These are phyloP conservation scores for Ophiostoma montium DNA, from an alignment of 2,329 filamentous ascomycete species.

Conservation along the genomic window DNA sequence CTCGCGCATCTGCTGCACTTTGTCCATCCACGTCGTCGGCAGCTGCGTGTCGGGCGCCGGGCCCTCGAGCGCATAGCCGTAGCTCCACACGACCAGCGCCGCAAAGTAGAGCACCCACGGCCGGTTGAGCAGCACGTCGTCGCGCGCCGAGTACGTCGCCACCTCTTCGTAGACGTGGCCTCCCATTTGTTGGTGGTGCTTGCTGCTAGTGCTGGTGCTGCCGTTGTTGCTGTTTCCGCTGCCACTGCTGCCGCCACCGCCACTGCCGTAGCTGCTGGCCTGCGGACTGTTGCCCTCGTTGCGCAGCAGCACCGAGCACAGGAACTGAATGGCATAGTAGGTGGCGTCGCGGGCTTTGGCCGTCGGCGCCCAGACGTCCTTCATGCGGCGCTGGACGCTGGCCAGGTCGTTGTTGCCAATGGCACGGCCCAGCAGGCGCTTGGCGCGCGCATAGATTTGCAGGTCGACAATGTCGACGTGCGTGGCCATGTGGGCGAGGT, in stretches of 20 bases:
- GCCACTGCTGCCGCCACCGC: too few species aligned
- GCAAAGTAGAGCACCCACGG: slow-evolving; percentile 96
- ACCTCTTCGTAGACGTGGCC: slow-evolving; percentile 13
- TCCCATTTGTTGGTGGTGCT: slow-evolving; percentile 14
- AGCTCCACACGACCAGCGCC: slow-evolving; percentile 84
- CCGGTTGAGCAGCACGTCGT: slow-evolving; percentile 80
- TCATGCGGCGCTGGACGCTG: slow-evolving; percentile 70
- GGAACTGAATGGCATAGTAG: slow-evolving; percentile 81
- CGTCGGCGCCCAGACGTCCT: slow-evolving; percentile 75
- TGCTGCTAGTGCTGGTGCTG: too few species aligned
- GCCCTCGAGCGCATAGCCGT: slow-evolving; percentile 82
- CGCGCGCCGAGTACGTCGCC: slow-evolving; percentile 58
- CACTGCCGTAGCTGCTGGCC: slow-evolving; percentile 13
- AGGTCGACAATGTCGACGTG: slow-evolving; percentile 96
- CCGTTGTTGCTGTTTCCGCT: too few species aligned
- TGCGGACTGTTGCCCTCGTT: slow-evolving; percentile 29
- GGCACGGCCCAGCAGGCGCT: slow-evolving; percentile 67
- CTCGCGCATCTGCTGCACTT: slow-evolving; percentile 61
- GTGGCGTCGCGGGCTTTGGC: slow-evolving; percentile 81
- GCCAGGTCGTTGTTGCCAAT: slow-evolving; percentile 73
- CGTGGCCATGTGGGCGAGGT: slow-evolving; percentile 94
- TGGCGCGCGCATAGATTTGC: slow-evolving; percentile 86
- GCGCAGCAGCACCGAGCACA: slow-evolving; percentile 68
- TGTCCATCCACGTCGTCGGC: slow-evolving; percentile 47
- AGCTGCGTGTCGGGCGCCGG: slow-evolving; percentile 37